phyloP scores from a whole-genome alignment of 2,329 filamentous ascomycete species.

The Penicillium palitans region DNA sequence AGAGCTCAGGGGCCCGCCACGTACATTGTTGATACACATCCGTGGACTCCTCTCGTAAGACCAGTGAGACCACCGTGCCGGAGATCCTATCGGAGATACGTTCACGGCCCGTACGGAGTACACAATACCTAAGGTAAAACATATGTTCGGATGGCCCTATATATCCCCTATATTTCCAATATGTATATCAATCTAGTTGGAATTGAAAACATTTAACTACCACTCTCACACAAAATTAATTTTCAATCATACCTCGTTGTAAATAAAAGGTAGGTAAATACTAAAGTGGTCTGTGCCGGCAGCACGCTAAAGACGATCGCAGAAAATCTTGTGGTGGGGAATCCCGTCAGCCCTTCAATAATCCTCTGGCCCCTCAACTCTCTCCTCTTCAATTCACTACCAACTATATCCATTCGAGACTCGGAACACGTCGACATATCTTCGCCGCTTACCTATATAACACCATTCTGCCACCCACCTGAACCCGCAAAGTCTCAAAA shows the following conservation, averaged over 20 bases:
- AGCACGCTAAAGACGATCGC: slow-evolving; percentile 27
- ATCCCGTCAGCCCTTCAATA: slow-evolving; percentile 19
- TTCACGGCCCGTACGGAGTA: too few species aligned
- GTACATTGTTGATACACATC: background rate
- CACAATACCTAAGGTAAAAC: too few species aligned
- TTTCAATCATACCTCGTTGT: background rate
- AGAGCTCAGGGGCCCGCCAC: background rate
- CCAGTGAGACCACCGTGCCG: background rate
- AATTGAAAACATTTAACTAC: background rate
- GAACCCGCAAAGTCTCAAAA: slow-evolving; percentile 23
- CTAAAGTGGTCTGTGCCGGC: slow-evolving; percentile 22
- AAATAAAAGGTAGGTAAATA: background rate
- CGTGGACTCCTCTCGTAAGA: slow-evolving; percentile 21
- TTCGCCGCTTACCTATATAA: background rate
- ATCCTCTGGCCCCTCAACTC: slow-evolving; percentile 26
- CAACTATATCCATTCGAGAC: background rate
- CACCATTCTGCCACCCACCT: background rate
- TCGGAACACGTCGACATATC: background rate
- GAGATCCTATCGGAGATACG: slow-evolving; percentile 12
- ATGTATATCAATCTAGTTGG: background rate
- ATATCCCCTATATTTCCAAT: background rate
- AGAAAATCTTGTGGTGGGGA: slow-evolving; percentile 32
- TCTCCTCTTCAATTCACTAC: slow-evolving; percentile 8
- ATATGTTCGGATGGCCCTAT: too few species aligned
- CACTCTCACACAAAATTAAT: background rate